A percentile compares a stretch with the other conserved stretches of the same genome.
Conservation (phyloP, 371 early-diverging fungal genomes). For the Choanephora cucurbitarum region DNA sequence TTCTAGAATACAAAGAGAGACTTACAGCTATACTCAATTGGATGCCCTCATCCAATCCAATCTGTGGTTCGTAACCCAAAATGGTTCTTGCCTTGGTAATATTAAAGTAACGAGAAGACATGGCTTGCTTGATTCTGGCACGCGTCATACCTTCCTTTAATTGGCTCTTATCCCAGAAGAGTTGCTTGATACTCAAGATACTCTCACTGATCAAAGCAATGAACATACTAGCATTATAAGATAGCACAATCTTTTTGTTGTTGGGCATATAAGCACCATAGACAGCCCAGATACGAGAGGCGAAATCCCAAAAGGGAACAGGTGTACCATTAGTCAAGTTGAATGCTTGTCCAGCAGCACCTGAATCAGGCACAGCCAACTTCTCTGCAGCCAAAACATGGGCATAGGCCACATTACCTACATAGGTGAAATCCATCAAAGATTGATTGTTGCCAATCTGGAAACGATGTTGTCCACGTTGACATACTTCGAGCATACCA, state of each 20-base stretch:
- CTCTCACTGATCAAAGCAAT: constrained; percentile 57
- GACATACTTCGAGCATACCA: constrained; percentile 73
- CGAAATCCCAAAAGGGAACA: constrained; percentile 91
- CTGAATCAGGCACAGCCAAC: constrained; percentile 48
- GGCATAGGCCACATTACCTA: constrained; percentile 90
- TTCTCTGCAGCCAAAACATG: constrained; percentile 88
- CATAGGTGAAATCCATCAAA: constrained; percentile 92
- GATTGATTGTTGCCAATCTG: constrained; percentile 88
- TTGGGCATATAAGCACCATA: constrained; percentile 54
- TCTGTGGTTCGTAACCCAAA: constrained; percentile 79
- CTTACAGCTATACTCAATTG: constrained; percentile 46
- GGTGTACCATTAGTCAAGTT: constrained; percentile 93
- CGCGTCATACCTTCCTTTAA: constrained; percentile 63
- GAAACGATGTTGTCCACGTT: constrained; percentile 71
- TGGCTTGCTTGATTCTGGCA: constrained; percentile 69
- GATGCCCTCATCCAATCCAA: constrained; percentile 75
- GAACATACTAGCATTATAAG: constrained; percentile 44
- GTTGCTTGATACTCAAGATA: constrained; percentile 48
- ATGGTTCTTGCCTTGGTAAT: constrained; percentile 76
- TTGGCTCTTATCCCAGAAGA: constrained; percentile 47
- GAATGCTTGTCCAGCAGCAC: constrained; percentile 73
- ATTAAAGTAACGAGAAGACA: constrained; percentile 79
- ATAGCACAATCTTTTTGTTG: constrained; percentile 47
- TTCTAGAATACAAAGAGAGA: not conserved
- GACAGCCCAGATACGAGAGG: constrained; percentile 65